phyloP scores from a whole-genome alignment of 2,329 filamentous ascomycete species.

The Sporothrix curviconia region DNA sequence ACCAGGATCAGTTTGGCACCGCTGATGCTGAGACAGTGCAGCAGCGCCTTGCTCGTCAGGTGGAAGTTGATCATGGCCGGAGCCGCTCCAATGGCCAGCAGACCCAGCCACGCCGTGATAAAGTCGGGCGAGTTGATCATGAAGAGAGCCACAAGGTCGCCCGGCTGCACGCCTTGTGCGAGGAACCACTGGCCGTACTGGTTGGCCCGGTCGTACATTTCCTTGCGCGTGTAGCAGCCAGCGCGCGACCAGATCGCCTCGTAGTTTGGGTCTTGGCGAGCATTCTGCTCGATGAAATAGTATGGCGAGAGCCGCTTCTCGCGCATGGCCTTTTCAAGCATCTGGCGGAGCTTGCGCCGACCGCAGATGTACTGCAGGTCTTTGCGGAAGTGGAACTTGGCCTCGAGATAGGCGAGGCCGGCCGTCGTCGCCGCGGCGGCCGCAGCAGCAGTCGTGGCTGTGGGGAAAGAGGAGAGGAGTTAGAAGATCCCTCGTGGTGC shows the following conservation, averaged over 20 bases:
- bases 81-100: constrained; percentile 59
- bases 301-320: constrained; percentile 53
- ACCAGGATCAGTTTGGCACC: constrained; percentile 51
- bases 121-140: constrained; percentile 64
- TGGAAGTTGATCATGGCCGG: constrained; percentile 69
- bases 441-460: constrained; percentile 19
- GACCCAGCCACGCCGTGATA: constrained; percentile 56
- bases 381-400: constrained; percentile 59
- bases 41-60: constrained; percentile 53
- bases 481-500: no score
- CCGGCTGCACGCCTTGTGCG: constrained; percentile 48
- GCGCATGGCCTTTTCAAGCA: constrained; percentile 42
- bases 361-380: constrained; percentile 48
- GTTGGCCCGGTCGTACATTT: constrained; percentile 49
- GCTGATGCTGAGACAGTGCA: constrained; percentile 59
- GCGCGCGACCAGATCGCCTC: constrained; percentile 62
- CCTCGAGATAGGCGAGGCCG: constrained; percentile 55
- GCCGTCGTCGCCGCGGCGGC: constrained; percentile 28
- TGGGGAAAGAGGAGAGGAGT: background rate
- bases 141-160: constrained; percentile 59
- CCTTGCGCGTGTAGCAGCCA: constrained; percentile 52
- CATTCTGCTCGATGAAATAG: constrained; percentile 57
- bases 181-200: constrained; percentile 59
- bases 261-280: constrained; percentile 43
- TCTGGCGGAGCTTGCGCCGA: constrained; percentile 35